A percentile compares a stretch with the other conserved stretches of the same genome.
Conservation (phyloP, 768 basidiomycete species). For the Macrolepiota fuliginosa region DNA sequence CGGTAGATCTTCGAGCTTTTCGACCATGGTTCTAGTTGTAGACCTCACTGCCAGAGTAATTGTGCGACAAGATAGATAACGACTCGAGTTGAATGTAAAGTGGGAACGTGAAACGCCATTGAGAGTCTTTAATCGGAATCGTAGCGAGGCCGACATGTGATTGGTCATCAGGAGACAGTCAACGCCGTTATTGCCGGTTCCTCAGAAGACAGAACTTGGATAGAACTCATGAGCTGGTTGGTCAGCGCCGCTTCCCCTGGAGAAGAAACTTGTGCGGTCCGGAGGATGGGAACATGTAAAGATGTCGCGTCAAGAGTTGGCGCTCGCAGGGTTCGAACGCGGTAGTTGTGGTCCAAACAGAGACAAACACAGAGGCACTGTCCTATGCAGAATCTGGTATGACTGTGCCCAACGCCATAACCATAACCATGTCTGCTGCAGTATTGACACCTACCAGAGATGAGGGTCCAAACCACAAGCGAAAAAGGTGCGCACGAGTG, state of each 20-base stretch:
- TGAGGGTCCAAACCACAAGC: conserved; percentile 37
- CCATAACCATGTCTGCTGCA: conserved; percentile 38
- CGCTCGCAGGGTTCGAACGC: background rate
- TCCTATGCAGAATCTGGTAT: background rate
- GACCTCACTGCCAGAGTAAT: background rate
- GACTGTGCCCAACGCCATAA: conserved; percentile 4
- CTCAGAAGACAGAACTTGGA: background rate
- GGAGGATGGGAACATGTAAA: background rate
- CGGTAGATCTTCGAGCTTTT: conserved; percentile 48
- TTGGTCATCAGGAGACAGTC: conserved; percentile 10
- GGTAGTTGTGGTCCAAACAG: background rate
- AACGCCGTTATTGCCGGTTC: background rate
- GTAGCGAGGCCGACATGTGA: conserved; percentile 20
- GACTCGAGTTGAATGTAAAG: background rate
- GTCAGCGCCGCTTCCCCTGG: background rate
- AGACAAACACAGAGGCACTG: conserved; percentile 8
- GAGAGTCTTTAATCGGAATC: background rate
- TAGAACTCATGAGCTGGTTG: background rate
- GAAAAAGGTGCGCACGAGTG: conserved; percentile 42
- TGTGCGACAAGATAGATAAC: background rate
- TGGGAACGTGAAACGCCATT: background rate
- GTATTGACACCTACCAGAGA: conserved; percentile 27
- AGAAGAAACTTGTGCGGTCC: background rate
- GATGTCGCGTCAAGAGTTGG: background rate
- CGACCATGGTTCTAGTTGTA: conserved; percentile 32